These are phyloP conservation scores for Alternaria solani DNA, from an alignment of 2,329 filamentous ascomycete genomes.

Conservation along the genomic window DNA sequence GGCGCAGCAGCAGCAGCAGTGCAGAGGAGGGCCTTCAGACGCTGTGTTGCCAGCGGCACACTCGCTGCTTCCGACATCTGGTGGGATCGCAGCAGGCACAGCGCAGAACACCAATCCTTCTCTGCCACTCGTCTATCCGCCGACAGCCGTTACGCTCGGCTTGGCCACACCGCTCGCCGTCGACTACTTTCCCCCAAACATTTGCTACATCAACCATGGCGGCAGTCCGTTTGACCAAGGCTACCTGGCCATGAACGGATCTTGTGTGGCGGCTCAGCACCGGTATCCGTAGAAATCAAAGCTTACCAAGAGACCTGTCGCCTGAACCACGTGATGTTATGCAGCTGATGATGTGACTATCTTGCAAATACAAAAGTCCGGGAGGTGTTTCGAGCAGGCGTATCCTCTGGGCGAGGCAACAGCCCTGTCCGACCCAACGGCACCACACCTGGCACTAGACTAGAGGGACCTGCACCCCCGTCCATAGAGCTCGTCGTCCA, in stretches of 20 bases:
- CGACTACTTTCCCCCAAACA: background rate
- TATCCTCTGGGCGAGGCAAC: too few relatives aligned
- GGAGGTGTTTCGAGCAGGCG: too few relatives aligned
- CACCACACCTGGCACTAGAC: too few relatives aligned
- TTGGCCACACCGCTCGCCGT: background rate
- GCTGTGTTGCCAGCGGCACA: background rate
- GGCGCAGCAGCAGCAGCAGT: background rate
- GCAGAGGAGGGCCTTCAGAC: background rate
- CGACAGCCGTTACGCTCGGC: background rate
- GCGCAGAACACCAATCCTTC: background rate
- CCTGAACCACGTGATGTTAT: too few relatives aligned
- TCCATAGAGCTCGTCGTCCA: too few relatives aligned
- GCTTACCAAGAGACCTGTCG: too few relatives aligned
- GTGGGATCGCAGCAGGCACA: background rate
- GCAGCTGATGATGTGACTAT: too few relatives aligned
- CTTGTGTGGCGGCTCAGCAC: constrained; percentile 22
- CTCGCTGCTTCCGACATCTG: too few relatives aligned
- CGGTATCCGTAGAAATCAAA: background rate
- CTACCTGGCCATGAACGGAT: background rate
- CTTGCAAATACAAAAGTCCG: too few relatives aligned
- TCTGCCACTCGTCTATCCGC: background rate
- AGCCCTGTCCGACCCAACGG: too few relatives aligned
- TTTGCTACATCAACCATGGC: background rate
- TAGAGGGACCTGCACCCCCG: too few relatives aligned
- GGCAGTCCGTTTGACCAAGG: background rate